Evolutionary conservation across 2,329 filamentous ascomycete species (phyloP).

Genomic region (Pseudocercospora eumusae): DNA sequence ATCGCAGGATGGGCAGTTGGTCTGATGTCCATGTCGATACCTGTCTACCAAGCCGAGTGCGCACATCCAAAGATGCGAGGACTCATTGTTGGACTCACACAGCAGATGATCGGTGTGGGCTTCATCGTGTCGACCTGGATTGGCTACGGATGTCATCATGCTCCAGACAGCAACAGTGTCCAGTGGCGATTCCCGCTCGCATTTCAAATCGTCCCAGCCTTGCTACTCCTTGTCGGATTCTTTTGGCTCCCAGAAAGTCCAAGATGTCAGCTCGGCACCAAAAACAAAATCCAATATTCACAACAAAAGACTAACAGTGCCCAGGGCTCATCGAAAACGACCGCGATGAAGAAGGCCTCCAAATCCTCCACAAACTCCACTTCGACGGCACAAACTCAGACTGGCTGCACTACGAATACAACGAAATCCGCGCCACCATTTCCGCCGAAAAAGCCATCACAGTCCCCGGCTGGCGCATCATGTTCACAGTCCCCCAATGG

Average conservation of each 20-base stretch:
- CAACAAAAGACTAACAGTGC: not conserved
- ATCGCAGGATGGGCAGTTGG: conserved; percentile 62
- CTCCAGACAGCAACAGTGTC: conserved; percentile 39
- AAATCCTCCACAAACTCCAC: conserved; percentile 52
- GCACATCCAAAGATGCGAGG: conserved; percentile 61
- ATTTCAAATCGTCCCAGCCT: conserved; percentile 50
- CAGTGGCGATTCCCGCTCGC: conserved; percentile 48
- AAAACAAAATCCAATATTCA: not conserved
- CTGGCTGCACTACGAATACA: conserved; percentile 60
- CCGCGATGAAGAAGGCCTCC: conserved; percentile 25
- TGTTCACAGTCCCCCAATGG: conserved; percentile 61
- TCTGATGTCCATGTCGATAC: conserved; percentile 60
- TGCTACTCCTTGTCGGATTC: conserved; percentile 48
- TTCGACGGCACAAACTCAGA: conserved; percentile 58
- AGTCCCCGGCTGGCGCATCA: conserved; percentile 56
- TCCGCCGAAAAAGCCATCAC: conserved; percentile 59
- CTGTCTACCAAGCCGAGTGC: conserved; percentile 65
- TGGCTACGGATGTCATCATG: conserved; percentile 51
- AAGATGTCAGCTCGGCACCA: not conserved
- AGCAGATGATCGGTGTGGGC: conserved; percentile 60
- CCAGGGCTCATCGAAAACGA: conserved; percentile 34
- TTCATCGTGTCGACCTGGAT: conserved; percentile 59
- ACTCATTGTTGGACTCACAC: conserved; percentile 58
- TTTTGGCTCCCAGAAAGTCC: conserved; percentile 36
- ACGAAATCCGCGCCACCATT: conserved; percentile 63